Base-by-base conservation (phyloP, 2,329 filamentous ascomycete species). In the Drechslera avenae region DNA sequence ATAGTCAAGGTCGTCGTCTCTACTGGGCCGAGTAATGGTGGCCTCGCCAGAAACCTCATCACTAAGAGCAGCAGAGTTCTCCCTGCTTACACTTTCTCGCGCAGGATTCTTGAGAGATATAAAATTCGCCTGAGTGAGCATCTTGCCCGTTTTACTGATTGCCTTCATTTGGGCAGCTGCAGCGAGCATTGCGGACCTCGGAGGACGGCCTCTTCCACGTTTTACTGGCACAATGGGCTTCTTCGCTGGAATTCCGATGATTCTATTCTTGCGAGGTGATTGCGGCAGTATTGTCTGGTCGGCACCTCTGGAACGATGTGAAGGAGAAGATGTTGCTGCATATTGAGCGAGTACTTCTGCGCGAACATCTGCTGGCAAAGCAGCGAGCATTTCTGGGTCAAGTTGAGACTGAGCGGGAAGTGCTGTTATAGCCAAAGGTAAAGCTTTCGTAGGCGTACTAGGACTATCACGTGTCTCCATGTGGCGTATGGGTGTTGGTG, bases 351-450 rank as follows among this genome's bases (percentile, higher is more conserved):
- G 74, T 0, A 97, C 79, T 72, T 97, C 94, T 1, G 86, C 84
- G 56, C 92, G 89, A 68, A 99, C 85, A 55, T 96, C 91, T 31
- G 88, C 86, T 0, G 94, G 94, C 1, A 99, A 78, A 1, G 89
- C 90, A 34, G 87, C 83, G 56, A 97, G 87, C 2, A 91, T 89
- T 34, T 93, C 90, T 0, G 86, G 86, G 65, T 99, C 94, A 16
- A 97, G 81, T 62, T 96, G 90, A 0, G 91, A 87, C 19, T 90
- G 86, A 1, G 78, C 79, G 2, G 84, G 84, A 3, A 86, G 73
- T 5, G 76, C 65, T 21, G 75, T 71, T 19, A 69, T 64, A 21
- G 66, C 46, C 33, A 70, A 69, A 3, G 65, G 60, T 5, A 54
- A 6, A 13, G 44, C 32, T 23, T 62, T 67, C 3, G 59, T 56